Evolutionary conservation across 2,329 filamentous ascomycete genomes (phyloP).

Genomic region (Talaromyces albobiverticillius): DNA sequence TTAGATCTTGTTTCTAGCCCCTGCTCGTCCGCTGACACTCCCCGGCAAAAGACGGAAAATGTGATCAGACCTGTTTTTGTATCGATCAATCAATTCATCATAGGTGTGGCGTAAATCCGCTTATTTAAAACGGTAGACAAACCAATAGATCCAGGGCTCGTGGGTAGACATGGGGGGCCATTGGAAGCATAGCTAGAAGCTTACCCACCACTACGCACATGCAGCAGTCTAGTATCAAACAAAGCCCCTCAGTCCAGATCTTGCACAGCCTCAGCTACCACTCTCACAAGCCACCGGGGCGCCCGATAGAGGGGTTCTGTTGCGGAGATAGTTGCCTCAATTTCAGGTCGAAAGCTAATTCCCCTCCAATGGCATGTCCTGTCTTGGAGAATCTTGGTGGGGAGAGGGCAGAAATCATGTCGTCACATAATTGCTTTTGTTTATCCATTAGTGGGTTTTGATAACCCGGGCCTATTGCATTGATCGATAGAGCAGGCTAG

Average conservation of each 20-base stretch:
- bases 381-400: conserved; percentile 1
- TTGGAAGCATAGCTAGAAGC: no score
- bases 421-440: not conserved
- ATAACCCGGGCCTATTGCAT: no score
- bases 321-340: conserved; percentile 11
- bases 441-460: no score
- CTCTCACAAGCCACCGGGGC: conserved; percentile 6
- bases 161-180: no score
- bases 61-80: not conserved
- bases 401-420: not conserved
- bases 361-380: not conserved
- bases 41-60: not conserved
- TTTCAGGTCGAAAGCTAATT: not conserved
- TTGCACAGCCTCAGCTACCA: conserved; percentile 6
- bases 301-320: not conserved
- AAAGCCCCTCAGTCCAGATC: no score
- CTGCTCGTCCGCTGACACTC: not conserved
- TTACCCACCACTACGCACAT: no score
- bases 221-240: no score
- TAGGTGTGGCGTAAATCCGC: no score
- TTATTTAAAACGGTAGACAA: no score
- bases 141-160: no score
- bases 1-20: not conserved
- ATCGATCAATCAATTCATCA: not conserved
- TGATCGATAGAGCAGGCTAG: not conserved